A percentile compares a stretch with the other conserved stretches of the same genome.
Conservation (phyloP, 805 yeast genomes). For the Hanseniaspora clermontiae region DNA sequence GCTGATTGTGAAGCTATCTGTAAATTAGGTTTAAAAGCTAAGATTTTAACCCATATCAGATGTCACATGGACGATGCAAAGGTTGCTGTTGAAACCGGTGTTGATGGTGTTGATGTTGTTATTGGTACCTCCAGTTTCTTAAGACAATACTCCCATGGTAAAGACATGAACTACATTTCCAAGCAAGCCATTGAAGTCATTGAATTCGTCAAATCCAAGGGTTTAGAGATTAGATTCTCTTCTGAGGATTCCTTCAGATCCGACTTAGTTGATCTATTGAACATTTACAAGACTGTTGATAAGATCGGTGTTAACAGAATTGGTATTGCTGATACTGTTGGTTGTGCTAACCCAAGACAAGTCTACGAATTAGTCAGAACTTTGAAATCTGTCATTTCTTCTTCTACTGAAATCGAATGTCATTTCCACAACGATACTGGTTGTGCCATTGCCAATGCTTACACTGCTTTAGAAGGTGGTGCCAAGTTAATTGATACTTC, state of each 20-base stretch:
- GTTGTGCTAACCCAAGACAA: constrained; percentile 98
- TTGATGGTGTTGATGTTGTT: constrained; percentile 97
- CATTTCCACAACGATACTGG: constrained; percentile 99
- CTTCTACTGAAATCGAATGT: constrained; percentile 95
- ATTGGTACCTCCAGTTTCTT: constrained; percentile 94
- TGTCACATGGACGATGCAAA: constrained; percentile 99
- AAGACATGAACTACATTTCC: constrained; percentile 96
- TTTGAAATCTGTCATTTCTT: constrained; percentile 79
- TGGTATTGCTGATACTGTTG: constrained; percentile 98
- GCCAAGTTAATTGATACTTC: constrained; percentile 90
- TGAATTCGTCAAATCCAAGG: constrained; percentile 91
- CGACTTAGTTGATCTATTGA: constrained; percentile 85
- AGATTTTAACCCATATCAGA: constrained; percentile 90
- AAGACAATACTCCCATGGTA: constrained; percentile 91
- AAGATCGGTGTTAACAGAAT: constrained; percentile 96
- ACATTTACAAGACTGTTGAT: constrained; percentile 92
- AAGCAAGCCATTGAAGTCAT: constrained; percentile 92
- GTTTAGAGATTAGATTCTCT: constrained; percentile 91
- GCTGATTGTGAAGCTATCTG: constrained; percentile 95
- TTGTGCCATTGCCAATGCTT: constrained; percentile 96
- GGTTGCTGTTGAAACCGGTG: constrained; percentile 96
- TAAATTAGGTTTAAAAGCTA: constrained; percentile 89
- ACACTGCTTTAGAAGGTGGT: constrained; percentile 96
- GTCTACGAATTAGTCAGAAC: constrained; percentile 94
- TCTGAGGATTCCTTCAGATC: constrained; percentile 97